Base-by-base conservation (phyloP, 106 monocot species). In the Allium fistulosum region DNA sequence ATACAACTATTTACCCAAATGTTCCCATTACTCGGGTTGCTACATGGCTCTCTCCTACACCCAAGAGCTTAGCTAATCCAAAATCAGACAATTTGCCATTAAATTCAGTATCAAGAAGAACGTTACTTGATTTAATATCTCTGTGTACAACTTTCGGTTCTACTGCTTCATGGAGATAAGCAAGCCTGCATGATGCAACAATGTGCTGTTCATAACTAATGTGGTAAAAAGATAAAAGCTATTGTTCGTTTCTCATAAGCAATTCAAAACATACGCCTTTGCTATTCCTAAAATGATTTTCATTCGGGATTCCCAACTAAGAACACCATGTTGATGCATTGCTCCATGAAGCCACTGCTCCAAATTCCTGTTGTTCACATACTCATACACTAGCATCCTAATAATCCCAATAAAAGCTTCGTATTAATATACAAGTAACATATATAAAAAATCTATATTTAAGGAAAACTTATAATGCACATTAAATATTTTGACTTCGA, bases 21-120 rank as follows among this genome's bases (percentile, higher is more conserved):
- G 83, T 83, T 57, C 83, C 83, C 83, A 83, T 83, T 51, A 83
- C 83, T 52, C 83, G 75, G 66, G 88, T 88, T 50, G 80, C 74
- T 56, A 83, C 67, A 72, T 83, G 79, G 61, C 79, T 83, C 75
- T 83, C 79, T 46, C 83, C 83, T 67, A 79, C 72, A 13, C 83
- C 83, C 10, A 83, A 59, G 16, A 83, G 75, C 59, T 79, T 83
- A 12, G 83, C 83, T 72, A 83, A 71, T 69, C 83, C 83, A 69
- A 83, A 83, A 68, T 83, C 83, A n/a, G 83, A 83, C 58, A 83
- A 69, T 72, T 79, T 83, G 26, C 79, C 71, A 68, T 83, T 72
- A 58, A 83, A 83, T 57, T 83, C 83, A 65, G 74, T 70, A 60
- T 82, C 82, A 66, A 82, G 69, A 65, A 82, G 74, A 48, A 82